Evolutionary conservation across 1,139 yeast species (phyloP), one percentile per base, ranked within the genome.

Genomic region (Debaryomyces singareniensis): DNA sequence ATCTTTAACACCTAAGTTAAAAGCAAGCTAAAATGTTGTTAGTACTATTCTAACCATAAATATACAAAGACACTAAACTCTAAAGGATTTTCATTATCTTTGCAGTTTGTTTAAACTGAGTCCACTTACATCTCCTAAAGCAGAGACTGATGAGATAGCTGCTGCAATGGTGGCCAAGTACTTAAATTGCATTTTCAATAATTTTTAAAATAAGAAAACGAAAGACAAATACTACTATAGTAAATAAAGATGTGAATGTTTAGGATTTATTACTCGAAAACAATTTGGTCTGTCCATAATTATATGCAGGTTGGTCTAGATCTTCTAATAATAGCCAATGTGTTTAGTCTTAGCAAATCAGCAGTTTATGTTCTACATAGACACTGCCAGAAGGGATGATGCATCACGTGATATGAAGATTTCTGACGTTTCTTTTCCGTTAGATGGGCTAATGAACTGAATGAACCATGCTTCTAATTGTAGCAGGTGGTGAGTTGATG

Each of bases 1-100:
- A 51, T 76, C 76, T 57, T 81, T 62, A 44, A 80, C 93, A 61
- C 95, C 95, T 40, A 84, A 64, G 71, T 84, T 80, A 70, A 85
- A 81, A 40, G 84, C 91, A 40, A 67, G 63, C 70, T 63, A 45
- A 11, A n/a, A 14, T 7, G 36, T 26, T 27, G 53, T 49, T 50
- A 53, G 57, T 53, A 40, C 16, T 33, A 34, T 33, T 34, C n/a
- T n/a, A n/a, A n/a, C n/a, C n/a, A n/a, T n/a, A n/a, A n/a, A n/a
- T n/a, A n/a, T n/a, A n/a, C n/a, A n/a, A n/a, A n/a, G n/a, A n/a
- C n/a, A n/a, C n/a, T n/a, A n/a, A n/a, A n/a, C n/a, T n/a, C n/a
- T n/a, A n/a, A n/a, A 34, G 14, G 25, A 25, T 13, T 16, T 11
- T 20, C 20, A 13, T 10, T 13, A 27, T 9, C n/a, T 11, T 13